phyloP scores from a whole-genome alignment of 2,329 filamentous ascomycete species.

The Apiospora kogelbergensis region DNA sequence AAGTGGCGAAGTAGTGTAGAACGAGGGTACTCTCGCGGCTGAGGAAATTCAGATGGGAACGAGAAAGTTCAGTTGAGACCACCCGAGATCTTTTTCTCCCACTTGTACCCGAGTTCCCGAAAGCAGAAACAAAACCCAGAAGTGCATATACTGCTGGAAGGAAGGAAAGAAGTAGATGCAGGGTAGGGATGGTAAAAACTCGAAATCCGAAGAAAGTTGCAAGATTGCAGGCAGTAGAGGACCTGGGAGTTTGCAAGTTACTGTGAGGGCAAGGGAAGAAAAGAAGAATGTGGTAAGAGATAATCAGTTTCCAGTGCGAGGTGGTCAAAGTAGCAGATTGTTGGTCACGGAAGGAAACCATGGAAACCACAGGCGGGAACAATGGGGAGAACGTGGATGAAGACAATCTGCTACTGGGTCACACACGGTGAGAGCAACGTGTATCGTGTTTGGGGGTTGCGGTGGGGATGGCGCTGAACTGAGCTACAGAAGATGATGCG shows the following conservation, averaged over 20 bases:
- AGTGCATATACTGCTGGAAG: neutral
- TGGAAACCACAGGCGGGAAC: neutral
- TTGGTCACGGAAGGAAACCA: neutral
- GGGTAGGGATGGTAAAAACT: neutral
- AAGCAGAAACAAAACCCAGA: neutral
- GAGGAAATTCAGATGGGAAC: neutral
- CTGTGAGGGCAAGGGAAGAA: neutral
- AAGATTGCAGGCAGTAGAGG: neutral
- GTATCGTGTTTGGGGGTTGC: neutral
- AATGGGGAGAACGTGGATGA: neutral
- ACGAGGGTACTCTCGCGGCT: neutral
- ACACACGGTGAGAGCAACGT: neutral
- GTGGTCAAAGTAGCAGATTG: neutral
- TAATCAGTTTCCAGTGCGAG: neutral
- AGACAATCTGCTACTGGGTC: neutral
- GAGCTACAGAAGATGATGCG: neutral
- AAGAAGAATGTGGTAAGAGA: neutral
- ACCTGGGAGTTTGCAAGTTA: neutral
- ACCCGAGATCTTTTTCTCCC: neutral
- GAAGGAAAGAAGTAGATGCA: neutral
- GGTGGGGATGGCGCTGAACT: neutral
- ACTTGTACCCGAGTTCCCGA: neutral
- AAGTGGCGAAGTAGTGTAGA: neutral
- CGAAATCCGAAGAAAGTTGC: neutral
- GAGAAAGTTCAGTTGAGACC: neutral